These are phyloP conservation scores for Pseudocercospora pini-densiflorae DNA, from an alignment of 2,329 filamentous ascomycete genomes.

Conservation along the genomic window DNA sequence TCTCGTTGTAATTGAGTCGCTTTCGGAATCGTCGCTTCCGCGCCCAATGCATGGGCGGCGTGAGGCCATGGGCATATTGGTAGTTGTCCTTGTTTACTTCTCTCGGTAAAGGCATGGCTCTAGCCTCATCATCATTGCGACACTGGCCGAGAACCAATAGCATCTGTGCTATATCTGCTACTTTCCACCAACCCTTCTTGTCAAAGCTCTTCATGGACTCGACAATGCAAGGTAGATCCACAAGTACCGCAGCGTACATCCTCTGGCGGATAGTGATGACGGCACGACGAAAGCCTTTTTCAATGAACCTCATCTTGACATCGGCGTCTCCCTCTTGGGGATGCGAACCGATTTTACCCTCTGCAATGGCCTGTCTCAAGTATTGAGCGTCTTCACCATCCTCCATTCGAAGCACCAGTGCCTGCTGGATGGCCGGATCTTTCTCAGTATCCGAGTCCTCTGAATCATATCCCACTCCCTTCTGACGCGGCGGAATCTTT, in stretches of 20 bases:
- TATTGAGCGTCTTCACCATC: conserved; percentile 87
- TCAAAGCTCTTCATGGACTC: conserved; percentile 96
- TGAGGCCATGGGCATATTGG: conserved; percentile 82
- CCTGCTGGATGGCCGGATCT: conserved; percentile 87
- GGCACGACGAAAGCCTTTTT: conserved; percentile 72
- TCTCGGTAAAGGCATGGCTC: conserved; percentile 64
- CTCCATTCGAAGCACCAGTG: conserved; percentile 86
- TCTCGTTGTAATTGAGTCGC: conserved; percentile 79
- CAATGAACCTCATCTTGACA: conserved; percentile 79
- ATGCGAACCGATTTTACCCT: conserved; percentile 71
- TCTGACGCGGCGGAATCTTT: conserved; percentile 49
- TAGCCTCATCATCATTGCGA: conserved; percentile 57
- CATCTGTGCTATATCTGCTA: conserved; percentile 88
- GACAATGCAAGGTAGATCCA: conserved; percentile 84
- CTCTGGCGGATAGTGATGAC: conserved; percentile 71
- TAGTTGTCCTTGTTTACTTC: conserved; percentile 71
- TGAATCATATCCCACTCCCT: conserved; percentile 92
- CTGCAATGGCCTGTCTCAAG: conserved; percentile 71
- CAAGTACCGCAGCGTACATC: conserved; percentile 76
- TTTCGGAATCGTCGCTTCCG: conserved; percentile 83
- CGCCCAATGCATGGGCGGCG: conserved; percentile 85
- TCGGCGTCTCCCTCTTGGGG: conserved; percentile 71
- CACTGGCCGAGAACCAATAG: conserved; percentile 75
- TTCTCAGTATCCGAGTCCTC: conserved; percentile 88
- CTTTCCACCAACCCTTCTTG: conserved; percentile 84